Base-by-base conservation (phyloP, 176 grass and related monocot genomes). In the Poa pratensis region DNA sequence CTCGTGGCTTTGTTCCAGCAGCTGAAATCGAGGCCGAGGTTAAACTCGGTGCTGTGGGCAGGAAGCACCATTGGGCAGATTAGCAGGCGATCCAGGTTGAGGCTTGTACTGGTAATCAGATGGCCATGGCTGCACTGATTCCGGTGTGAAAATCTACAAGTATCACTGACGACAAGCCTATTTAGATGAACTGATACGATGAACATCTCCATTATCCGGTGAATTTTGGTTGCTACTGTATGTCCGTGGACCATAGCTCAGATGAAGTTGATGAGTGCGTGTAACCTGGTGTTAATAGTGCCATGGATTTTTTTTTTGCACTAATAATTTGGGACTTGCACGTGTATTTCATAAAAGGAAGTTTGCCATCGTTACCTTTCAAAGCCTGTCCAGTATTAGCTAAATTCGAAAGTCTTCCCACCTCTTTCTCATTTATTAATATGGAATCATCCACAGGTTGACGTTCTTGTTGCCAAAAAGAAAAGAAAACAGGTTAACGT, bases 1-100 rank as follows among this genome's bases (percentile, higher is more conserved):
- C 87, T 16, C 53, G n/a, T 76, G 89, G 93, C 49, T 90, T 95
- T 49, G 66, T 60, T 27, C 83, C 88, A 35, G 87, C 96, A 32
- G 78, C 84, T n/a, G 26, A 53, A 46, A 64, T 76, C 3, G 84
- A 75, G 69, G 18, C 86, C 15, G 74, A 75, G 8, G 68, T 90
- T 28, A 88, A 20, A 60, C 60, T 80, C 48, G 80, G 82, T 57
- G 17, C 68, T 8, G 49, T 26, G 35, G 30, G 67, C 40, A 87
- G 52, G 78, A 46, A 26, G 65, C 0, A 17, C 48, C 11, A 11
- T 32, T 86, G 24, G 35, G 14, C 54, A 34, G 22, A 52, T 34
- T 82, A 83, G 79, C 52, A 78, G 26, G 55, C 35, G 20, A 34
- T 61, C 63, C 28, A 19, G 83, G 12, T 28, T 76, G 61, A 66